Evolutionary conservation across 768 basidiomycete species (phyloP).

Genomic region (Daedaleopsis sinensis): DNA sequence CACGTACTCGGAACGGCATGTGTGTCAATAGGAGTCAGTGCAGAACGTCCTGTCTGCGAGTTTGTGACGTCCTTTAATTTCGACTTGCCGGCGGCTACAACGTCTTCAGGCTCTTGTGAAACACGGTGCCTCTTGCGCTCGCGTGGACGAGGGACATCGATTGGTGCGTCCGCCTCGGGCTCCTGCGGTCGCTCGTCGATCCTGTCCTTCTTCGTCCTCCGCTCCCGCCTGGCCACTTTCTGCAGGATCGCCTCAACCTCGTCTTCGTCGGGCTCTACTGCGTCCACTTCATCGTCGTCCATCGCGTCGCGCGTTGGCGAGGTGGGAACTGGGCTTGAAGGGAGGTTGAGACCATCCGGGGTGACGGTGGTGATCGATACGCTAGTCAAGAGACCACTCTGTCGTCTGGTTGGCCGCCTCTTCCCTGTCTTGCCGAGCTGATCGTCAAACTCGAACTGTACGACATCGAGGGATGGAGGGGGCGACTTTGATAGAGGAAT

Average conservation of each 20-base stretch:
- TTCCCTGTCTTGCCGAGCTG: constrained; percentile 36
- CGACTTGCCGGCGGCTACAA: constrained; percentile 43
- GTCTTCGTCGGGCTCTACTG: constrained; percentile 34
- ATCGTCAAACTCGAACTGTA: constrained; percentile 36
- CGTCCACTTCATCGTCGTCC: constrained; percentile 56
- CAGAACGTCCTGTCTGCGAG: constrained; percentile 44
- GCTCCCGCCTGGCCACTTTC: constrained; percentile 48
- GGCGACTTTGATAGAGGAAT: constrained; percentile 10
- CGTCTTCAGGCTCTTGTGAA: constrained; percentile 35
- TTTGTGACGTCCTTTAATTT: constrained; percentile 71
- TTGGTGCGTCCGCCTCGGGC: constrained; percentile 31
- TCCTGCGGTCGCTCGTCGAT: constrained; percentile 31
- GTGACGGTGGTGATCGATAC: constrained; percentile 37
- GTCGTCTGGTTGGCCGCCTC: constrained; percentile 41
- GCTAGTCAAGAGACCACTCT: constrained; percentile 56
- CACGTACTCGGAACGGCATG: constrained; percentile 37
- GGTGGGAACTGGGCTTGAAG: constrained; percentile 70
- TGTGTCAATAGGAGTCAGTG: constrained; percentile 40
- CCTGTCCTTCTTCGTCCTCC: constrained; percentile 49
- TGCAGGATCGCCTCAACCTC: constrained; percentile 41
- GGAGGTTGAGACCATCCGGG: constrained; percentile 39
- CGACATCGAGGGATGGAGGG: constrained; percentile 34
- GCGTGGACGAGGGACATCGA: constrained; percentile 34
- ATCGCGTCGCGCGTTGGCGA: constrained; percentile 60
- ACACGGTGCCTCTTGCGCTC: constrained; percentile 44